Evolutionary conservation across 345 rosid species (phyloP).

Genomic region (Hibiscus tridactylites): DNA sequence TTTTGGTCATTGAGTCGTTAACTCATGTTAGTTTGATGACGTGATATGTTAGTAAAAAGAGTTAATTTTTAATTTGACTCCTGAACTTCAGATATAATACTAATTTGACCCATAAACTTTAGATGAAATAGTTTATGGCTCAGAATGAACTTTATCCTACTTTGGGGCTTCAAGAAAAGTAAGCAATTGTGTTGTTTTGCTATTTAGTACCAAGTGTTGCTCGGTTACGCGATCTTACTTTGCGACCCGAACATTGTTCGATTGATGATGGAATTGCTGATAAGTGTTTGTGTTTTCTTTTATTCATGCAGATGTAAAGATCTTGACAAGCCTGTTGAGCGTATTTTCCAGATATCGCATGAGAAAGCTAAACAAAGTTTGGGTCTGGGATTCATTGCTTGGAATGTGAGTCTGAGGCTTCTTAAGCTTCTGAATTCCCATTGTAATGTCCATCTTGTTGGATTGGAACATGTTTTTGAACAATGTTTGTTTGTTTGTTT

Average conservation of each 20-base stretch:
- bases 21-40: no score
- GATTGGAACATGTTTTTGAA: no score
- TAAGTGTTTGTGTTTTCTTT: background rate
- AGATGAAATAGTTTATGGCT: no score
- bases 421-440: conserved; percentile 1
- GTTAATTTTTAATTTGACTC: no score
- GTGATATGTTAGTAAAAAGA: no score
- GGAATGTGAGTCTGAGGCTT: conserved; percentile 22
- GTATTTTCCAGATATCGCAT: conserved; percentile 27
- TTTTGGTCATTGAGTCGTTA: no score
- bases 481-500: no score
- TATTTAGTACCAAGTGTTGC: background rate
- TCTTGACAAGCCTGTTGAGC: conserved; percentile 3
- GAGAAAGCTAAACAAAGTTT: conserved; percentile 33
- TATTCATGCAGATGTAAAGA: background rate
- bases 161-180: conserved; percentile 19
- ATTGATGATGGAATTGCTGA: background rate
- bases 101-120: no score
- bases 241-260: background rate
- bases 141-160: conserved; percentile 26
- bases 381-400: conserved; percentile 36
- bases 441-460: background rate
- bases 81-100: no score
- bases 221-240: background rate
- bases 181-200: conserved; percentile 4